Base-by-base conservation (phyloP, 2,329 filamentous ascomycete genomes). In the Penicillium janthinellum region DNA sequence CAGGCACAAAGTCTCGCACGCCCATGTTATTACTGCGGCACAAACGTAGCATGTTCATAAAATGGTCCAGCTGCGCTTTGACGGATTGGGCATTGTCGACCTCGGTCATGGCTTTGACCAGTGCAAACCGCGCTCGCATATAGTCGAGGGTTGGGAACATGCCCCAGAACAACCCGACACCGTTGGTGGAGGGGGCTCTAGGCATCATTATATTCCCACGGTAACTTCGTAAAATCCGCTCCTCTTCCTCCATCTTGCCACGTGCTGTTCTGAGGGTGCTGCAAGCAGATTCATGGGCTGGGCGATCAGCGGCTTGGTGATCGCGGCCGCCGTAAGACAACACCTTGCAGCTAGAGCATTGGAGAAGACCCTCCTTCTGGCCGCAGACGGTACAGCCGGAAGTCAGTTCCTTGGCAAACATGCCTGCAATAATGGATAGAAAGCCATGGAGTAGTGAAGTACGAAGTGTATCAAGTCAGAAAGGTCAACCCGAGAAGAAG, bases 11-110 rank as follows among this genome's bases (percentile, higher is more conserved):
- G 17, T 76, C 45, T 0, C 81, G 75, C 3, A 82, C 17, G 0
- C 78, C 77, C 72, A 82, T 71, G 58, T 79, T 79, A 63, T 85
- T 82, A 11, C 62, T n/a, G 2, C 78, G 75, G 59, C 73, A 76
- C 0, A 84, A 71, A 1, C 74, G 73, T 42, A 84, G 56, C 73
- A 84, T 77, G 51, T 81, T 80, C 49, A 71, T 62, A 0, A 79
- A 56, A 61, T 82, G 75, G 0, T 77, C 74, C 2, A 82, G 66
- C 2, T 72, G 71, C 15, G 71, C 65, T 50, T 76, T 37, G 6
- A 82, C 74, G 0, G 77, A 76, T 6, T 76, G 62, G 14, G 62
- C 45, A 0, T 72, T 75, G 12, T 76, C 68, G 39, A 79, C 64
- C 10, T 65, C 66, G 20, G 71, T 52, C 1, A 84, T 61, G 0